Percentiles rank a stretch among this genome's conserved stretches.
Conservation (phyloP, 2,329 filamentous ascomycete genomes). For the Podosphaera fusca region DNA sequence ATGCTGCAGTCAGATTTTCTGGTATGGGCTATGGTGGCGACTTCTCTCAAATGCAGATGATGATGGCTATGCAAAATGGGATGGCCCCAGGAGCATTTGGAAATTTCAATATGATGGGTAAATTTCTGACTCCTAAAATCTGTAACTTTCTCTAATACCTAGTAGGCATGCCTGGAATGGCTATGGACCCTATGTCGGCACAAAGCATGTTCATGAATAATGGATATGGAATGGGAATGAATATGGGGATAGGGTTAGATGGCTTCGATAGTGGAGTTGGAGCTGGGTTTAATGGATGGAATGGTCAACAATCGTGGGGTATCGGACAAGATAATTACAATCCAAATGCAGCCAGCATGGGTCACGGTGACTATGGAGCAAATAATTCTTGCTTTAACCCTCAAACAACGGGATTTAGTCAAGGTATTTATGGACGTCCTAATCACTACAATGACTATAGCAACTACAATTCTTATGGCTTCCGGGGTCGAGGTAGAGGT, state of each 20-base stretch:
- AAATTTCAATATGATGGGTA: slow-evolving; percentile 69
- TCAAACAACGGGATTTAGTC: slow-evolving; percentile 46
- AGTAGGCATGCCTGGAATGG: slow-evolving; percentile 60
- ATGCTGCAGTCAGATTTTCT: slow-evolving; percentile 14
- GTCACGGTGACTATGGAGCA: slow-evolving; percentile 57
- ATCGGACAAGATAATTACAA: slow-evolving; percentile 72
- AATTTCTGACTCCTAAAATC: slow-evolving; percentile 17
- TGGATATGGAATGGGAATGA: slow-evolving; percentile 52
- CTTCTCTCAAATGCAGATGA: slow-evolving; percentile 55
- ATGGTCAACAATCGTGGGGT: slow-evolving; percentile 63
- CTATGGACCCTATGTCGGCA: slow-evolving; percentile 61
- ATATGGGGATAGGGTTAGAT: slow-evolving; percentile 45
- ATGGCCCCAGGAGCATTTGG: slow-evolving; percentile 33
- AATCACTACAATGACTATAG: slow-evolving; percentile 51
- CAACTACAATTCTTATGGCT: slow-evolving; percentile 38
- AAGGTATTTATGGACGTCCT: slow-evolving; percentile 58
- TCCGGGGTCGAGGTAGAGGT: slow-evolving; percentile 18
- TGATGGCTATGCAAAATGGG: slow-evolving; percentile 54
- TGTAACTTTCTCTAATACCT: not conserved
- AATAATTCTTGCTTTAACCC: slow-evolving; percentile 46
- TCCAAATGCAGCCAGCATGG: slow-evolving; percentile 61
- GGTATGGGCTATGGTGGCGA: slow-evolving; percentile 31
- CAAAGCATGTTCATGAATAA: slow-evolving; percentile 61
- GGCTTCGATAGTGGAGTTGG: slow-evolving; percentile 40
- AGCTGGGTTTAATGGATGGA: slow-evolving; percentile 52